These are phyloP conservation scores for Lipomyces spencermartinsiae DNA, from an alignment of 805 yeast genomes.

Conservation along the genomic window DNA sequence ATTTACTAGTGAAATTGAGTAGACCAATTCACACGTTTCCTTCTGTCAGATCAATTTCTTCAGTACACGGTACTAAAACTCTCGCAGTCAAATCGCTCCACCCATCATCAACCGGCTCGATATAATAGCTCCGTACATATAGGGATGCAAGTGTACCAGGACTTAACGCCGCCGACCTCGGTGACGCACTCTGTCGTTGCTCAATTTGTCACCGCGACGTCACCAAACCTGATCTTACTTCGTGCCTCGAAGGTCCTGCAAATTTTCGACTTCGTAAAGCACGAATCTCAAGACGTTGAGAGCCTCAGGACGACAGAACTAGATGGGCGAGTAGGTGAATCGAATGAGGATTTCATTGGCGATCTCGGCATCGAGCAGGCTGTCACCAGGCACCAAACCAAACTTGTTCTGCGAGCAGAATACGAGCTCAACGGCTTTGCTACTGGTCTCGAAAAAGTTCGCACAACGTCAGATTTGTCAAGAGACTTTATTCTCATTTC, in stretches of 20 bases:
- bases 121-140: neutral
- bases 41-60: neutral
- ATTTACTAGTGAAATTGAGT: neutral
- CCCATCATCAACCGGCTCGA: neutral
- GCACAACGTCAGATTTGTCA: conserved; percentile 52
- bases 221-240: conserved; percentile 67
- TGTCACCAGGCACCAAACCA: conserved; percentile 39
- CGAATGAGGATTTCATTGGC: conserved; percentile 33
- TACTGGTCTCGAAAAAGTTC: conserved; percentile 56
- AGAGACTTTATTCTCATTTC: conserved; percentile 69
- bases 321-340: conserved; percentile 18
- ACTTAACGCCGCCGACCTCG: conserved; percentile 75
- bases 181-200: conserved; percentile 63
- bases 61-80: neutral
- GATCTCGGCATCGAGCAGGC: conserved; percentile 42
- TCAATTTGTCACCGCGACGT: conserved; percentile 11
- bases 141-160: conserved; percentile 83
- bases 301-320: conserved; percentile 12
- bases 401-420: conserved; percentile 61
- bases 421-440: conserved; percentile 74
- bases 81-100: neutral
- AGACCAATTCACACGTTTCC: neutral
- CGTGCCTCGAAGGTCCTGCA: conserved; percentile 70
- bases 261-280: conserved; percentile 55
- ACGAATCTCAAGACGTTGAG: conserved; percentile 34